Base-by-base conservation (phyloP, 129 eudicot species). In the Chrysanthemum lavandulifolium region DNA sequence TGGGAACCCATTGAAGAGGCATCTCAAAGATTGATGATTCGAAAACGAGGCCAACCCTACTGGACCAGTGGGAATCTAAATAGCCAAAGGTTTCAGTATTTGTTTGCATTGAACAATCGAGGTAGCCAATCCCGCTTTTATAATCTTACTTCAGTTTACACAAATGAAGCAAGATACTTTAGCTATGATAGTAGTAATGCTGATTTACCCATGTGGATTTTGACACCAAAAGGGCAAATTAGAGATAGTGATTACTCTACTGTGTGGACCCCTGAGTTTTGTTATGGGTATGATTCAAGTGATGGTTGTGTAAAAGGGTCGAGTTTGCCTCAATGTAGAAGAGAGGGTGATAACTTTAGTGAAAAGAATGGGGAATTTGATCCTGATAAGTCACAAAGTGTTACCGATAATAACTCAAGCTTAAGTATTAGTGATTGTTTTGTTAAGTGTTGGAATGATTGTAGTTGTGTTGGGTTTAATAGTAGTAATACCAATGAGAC, bases 361-460 rank as follows among this genome's bases (percentile, higher is more conserved):
- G 13, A 31, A 10, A 18, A 21, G 45, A 76, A 67, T 0, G 79
- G 67, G 1, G 74, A 29, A 13, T 77, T 77, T 69, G 19, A 4
- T 68, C 69, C 62, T 6, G 12, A 10, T 19, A 50, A 2, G 63
- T 45, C 60, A 25, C 9, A 27, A 31, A 80, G n/a, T 36, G 10
- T 0, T 56, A 61, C 43, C 19, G 76, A 79, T 47, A 13, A 11
- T 3, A 81, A 47, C 61, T 15, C 80, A 12, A 77, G 75, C 73
- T 43, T 76, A 49, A 76, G 84, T 69, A 14, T 73, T 56, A 67
- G 88, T 63, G 92, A 87, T 53, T 87, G 92, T 62, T 76, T 72
- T 58, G 73, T 65, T 7, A 74, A 15, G 19, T 87, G 93, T 27
- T 84, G 80, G 89, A 66, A 78, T 18, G 65, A 87, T 58, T 84